Evolutionary conservation across 1,284 basidiomycete genomes (phyloP), one percentile per base, ranked within the genome.

Genomic region (Tremellales sp.): DNA sequence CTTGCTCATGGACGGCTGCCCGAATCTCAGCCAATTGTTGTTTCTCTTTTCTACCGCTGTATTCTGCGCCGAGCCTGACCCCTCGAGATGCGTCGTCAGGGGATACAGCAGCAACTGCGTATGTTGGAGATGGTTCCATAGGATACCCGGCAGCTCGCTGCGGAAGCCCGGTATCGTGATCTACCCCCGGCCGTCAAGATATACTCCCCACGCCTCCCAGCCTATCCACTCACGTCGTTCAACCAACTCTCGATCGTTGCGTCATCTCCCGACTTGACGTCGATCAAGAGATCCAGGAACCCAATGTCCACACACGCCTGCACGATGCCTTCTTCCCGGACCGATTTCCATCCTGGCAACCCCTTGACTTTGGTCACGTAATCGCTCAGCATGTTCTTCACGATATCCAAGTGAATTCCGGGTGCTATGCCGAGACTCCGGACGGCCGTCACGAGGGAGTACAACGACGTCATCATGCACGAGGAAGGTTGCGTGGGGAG

Each of bases 81-180:
- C 6, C 12, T 14, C 9, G n/a, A 69, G 57, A 42, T 70, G 67
- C 6, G 44, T 37, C 2, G 53, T 37, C 5, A 69, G 56, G 4
- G 67, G 67, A 24, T 56, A 36, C 5, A 70, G 47, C 9, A 66
- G 54, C 22, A 72, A 51, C 52, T 70, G 70, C 1, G 55, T 57
- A 4, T 63, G 60, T 6, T 61, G 58, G 6, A 70, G 46, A 2
- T 54, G 50, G 41, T 68, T 61, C 18, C 51, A 43, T 10, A 63
- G 47, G 18, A 63, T 56, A 7, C 38, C 24, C 2, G 56, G 48
- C 3, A 71, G 47, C 0, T 31, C 31, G 5, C 36, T 16, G 0
- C 32, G 24, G 41, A 56, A 60, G 6, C 42, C 47, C 3, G 43
- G 9, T 27, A 45, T 38, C 8, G 50, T 19, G 3, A 36, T 21